Evolutionary conservation across 371 early-diverging fungal species (phyloP).

Genomic region (Mucor piriformis): DNA sequence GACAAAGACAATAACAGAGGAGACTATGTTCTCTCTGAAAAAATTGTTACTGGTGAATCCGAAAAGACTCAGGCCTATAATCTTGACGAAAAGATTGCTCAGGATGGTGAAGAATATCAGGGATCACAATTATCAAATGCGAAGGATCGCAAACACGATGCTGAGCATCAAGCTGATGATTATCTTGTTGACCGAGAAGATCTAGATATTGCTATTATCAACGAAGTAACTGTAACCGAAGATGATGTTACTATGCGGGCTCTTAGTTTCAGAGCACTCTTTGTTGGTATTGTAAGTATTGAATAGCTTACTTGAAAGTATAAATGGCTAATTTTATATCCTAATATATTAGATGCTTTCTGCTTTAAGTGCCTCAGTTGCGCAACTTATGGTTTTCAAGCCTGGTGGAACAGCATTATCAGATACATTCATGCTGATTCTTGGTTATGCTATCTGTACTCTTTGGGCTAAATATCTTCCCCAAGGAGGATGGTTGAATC

Average conservation of each 20-base stretch:
- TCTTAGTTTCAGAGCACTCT: conserved; percentile 28
- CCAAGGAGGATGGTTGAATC: conserved; percentile 42
- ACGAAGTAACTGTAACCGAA: conserved; percentile 37
- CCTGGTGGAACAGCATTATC: conserved; percentile 44
- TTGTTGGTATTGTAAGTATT: conserved; percentile 36
- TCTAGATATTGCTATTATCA: conserved; percentile 34
- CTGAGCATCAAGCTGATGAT: background rate
- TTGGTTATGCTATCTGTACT: conserved; percentile 43
- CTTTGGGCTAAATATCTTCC: conserved; percentile 39
- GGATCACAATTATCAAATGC: background rate
- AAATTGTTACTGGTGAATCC: background rate
- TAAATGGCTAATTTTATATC: too few relatives aligned
- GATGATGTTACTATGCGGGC: conserved; percentile 32
- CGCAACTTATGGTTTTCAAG: conserved; percentile 48
- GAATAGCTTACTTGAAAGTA: background rate
- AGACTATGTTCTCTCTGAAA: background rate
- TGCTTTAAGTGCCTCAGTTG: conserved; percentile 41
- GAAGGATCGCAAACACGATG: background rate
- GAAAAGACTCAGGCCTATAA: background rate
- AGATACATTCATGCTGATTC: conserved; percentile 47
- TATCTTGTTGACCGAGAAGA: conserved; percentile 12
- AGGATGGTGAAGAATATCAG: background rate
- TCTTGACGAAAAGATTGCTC: conserved; percentile 5
- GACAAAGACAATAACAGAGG: background rate
- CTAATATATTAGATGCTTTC: too few relatives aligned